Conservation (phyloP, 306 rosid genomes). For the Cercis canadensis region DNA sequence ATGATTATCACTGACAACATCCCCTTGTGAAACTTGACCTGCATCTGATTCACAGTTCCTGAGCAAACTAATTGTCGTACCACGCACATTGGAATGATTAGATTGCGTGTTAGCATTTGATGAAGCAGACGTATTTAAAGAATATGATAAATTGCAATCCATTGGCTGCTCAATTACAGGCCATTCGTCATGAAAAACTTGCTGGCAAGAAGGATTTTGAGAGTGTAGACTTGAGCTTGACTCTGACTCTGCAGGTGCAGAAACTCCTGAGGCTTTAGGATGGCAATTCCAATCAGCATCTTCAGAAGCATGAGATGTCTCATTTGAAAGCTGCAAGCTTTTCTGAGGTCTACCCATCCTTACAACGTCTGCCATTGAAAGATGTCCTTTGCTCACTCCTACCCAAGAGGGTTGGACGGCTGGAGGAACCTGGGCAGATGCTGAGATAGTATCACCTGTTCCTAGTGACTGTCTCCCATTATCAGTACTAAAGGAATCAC, state of each 20-base stretch:
- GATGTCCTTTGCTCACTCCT: conserved; percentile 50
- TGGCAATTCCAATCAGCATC: conserved; percentile 38
- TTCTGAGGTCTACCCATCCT: conserved; percentile 53
- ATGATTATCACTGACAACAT: conserved; percentile 30
- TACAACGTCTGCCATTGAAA: conserved; percentile 76
- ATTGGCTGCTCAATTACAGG: conserved; percentile 54
- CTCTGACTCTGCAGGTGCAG: conserved; percentile 44
- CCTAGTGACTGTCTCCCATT: conserved; percentile 46
- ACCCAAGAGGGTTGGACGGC: conserved; percentile 43
- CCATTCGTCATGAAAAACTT: conserved; percentile 49
- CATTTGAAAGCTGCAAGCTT: conserved; percentile 29
- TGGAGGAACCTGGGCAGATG: conserved; percentile 43
- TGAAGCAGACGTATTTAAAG: conserved; percentile 25
- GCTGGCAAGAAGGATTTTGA: conserved; percentile 47
- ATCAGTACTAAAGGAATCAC: conserved; percentile 54
- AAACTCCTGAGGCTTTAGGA: conserved; percentile 42
- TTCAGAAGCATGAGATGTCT: conserved; percentile 32
- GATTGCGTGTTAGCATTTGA: conserved; percentile 37
- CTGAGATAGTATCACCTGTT: conserved; percentile 40
- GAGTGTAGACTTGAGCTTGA: conserved; percentile 25
- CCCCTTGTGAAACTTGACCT: conserved; percentile 37
- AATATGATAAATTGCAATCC: conserved; percentile 30
- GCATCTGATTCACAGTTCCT: conserved; percentile 43
- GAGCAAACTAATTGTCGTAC: conserved; percentile 36
- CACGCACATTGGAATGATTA: conserved; percentile 34